Evolutionary conservation across 352 stramenopile species (phyloP).

Genomic region (Chrysophaeum taylorii): DNA sequence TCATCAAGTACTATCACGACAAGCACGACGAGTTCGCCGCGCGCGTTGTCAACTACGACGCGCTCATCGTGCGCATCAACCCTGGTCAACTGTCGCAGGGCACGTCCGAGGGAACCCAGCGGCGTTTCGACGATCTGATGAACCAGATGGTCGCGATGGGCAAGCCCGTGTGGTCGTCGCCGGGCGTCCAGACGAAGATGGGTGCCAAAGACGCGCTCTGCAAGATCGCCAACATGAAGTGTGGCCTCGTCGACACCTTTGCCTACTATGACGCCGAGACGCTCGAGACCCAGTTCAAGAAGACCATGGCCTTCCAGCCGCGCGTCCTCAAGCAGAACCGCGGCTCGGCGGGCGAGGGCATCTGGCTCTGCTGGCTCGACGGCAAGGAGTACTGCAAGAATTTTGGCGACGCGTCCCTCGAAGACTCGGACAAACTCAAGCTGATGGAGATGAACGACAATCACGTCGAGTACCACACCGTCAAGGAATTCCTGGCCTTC

Average conservation of each 20-base stretch:
- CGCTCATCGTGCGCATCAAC: too few relatives aligned
- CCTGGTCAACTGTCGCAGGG: too few relatives aligned
- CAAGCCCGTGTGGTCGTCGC: background rate
- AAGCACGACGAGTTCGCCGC: too few relatives aligned
- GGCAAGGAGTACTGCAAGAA: too few relatives aligned
- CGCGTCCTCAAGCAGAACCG: too few relatives aligned
- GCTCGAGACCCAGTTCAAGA: background rate
- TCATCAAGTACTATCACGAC: too few relatives aligned
- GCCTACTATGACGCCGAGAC: background rate
- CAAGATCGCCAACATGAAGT: slow-evolving; percentile 14
- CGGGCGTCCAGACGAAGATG: background rate
- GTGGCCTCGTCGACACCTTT: slow-evolving; percentile 5
- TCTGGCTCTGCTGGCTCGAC: background rate
- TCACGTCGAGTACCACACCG: slow-evolving; percentile 13
- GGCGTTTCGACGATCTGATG: slow-evolving; percentile 4
- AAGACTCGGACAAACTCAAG: too few relatives aligned
- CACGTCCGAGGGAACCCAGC: too few relatives aligned
- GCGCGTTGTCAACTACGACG: too few relatives aligned
- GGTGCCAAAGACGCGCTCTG: slow-evolving; percentile 13
- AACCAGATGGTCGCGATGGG: slow-evolving; percentile 1
- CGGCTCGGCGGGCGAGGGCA: too few relatives aligned
- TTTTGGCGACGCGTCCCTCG: too few relatives aligned
- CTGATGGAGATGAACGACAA: slow-evolving; percentile 14
- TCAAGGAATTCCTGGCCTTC: slow-evolving; percentile 16
- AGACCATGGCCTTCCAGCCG: background rate